Evolutionary conservation across 495 filamentous ascomycete genomes (phyloP).

Genomic region (Penicillium ucsense): DNA sequence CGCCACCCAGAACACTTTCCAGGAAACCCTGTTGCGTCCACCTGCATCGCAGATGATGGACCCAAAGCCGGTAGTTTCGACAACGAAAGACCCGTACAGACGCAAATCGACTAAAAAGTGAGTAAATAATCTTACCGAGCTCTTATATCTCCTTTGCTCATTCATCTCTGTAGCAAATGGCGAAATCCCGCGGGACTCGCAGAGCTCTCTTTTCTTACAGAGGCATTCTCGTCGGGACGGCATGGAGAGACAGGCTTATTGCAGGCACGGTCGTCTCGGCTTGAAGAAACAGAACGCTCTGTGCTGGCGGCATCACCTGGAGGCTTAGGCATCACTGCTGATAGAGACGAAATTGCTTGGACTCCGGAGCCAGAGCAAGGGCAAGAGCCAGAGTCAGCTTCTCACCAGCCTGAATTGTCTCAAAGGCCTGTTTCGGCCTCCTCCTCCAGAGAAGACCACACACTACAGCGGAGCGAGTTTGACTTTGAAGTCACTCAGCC

Average conservation of each 20-base stretch:
- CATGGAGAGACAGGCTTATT: constrained; percentile 6
- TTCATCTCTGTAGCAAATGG: background rate
- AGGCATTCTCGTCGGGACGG: background rate
- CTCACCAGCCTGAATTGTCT: background rate
- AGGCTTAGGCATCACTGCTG: background rate
- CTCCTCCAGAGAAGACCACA: background rate
- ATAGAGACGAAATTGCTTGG: background rate
- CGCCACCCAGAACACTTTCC: too few relatives aligned
- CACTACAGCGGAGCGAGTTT: background rate
- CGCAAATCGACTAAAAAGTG: constrained; percentile 2
- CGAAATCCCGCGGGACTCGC: background rate
- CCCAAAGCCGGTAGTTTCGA: background rate
- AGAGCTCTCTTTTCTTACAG: background rate
- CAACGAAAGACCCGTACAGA: background rate
- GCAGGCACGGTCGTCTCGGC: background rate
- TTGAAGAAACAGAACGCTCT: background rate
- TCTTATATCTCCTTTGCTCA: background rate
- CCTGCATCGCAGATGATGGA: background rate
- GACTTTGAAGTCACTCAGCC: constrained; percentile 5
- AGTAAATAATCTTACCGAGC: background rate
- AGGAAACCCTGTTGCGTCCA: background rate
- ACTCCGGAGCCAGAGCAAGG: background rate
- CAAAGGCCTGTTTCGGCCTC: background rate
- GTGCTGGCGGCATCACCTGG: background rate
- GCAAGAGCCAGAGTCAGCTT: background rate